Conservation (phyloP, 768 basidiomycete species). For the Xerocomus brunneocitrinus region DNA sequence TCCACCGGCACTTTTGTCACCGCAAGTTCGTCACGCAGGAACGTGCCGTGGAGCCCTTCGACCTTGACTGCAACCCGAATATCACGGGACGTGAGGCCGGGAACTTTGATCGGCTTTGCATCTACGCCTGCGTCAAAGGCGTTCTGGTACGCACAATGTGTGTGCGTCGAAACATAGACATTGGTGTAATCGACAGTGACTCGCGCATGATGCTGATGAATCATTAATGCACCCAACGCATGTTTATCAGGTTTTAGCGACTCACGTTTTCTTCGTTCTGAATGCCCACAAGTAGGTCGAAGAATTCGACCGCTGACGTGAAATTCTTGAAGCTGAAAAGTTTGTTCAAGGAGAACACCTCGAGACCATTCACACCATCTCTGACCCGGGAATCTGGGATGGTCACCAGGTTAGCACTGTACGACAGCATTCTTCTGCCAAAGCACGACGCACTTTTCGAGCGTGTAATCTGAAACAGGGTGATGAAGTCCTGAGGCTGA, state of each 20-base stretch:
- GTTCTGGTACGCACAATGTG: constrained; percentile 24
- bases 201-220: constrained; percentile 30
- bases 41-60: constrained; percentile 33
- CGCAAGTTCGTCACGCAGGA: constrained; percentile 20
- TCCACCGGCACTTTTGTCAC: constrained; percentile 18
- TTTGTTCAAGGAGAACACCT: constrained; percentile 25
- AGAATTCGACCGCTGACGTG: constrained; percentile 24
- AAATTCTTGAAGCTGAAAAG: constrained; percentile 26
- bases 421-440: neutral
- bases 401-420: neutral
- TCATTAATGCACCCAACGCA: neutral
- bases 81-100: constrained; percentile 50
- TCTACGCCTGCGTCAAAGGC: constrained; percentile 6
- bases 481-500: neutral
- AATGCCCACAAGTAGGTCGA: constrained; percentile 23
- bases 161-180: constrained; percentile 23
- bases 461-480: constrained; percentile 13
- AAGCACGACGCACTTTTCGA: constrained; percentile 17
- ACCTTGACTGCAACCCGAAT: constrained; percentile 43
- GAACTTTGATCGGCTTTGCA: constrained; percentile 15
- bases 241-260: neutral
- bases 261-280: constrained; percentile 32
- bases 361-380: constrained; percentile 3
- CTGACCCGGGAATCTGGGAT: constrained; percentile 16
- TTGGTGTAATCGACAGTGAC: constrained; percentile 23